Evolutionary conservation across 164 flowering plant species (phyloP), one percentile per base, ranked within the genome.

Genomic region (Protea cynaroides): DNA sequence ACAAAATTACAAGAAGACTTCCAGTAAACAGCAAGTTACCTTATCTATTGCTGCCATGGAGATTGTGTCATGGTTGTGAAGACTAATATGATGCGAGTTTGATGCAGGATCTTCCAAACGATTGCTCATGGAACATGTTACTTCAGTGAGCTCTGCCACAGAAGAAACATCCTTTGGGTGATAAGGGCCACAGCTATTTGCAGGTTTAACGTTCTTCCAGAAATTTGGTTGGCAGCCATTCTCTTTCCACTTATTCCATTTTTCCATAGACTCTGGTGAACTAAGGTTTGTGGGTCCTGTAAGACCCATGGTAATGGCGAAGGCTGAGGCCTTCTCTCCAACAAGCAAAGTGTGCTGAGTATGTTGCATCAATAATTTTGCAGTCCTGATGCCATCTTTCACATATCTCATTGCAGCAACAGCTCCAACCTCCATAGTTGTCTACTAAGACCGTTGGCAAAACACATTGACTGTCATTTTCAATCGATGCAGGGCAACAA

Each of bases 361-460:
- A 65, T 87, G 85, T 59, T 80, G 76, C 96, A 94, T 90, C 53
- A 94, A 96, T 53, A 94, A 70, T 65, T 80, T 84, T 72, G 98
- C 97, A 70, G 98, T 96, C 83, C 64, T 80, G 50, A 94, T 90
- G 22, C 92, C 98, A 69, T 94, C 90, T 76, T 81, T 85, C 62
- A 90, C 91, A 67, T 76, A 85, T 69, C 96, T 83, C 96, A 94
- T 90, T 25, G 92, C 92, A 78, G 87, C 98, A 76, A 94, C 96
- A 62, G 98, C 96, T 71, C 98, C 98, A 74, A 88, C 94, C 76
- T 93, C 98, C 95, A 90, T 90, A 49, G 98, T 90, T 46, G 78
- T 87, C 98, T 93, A 79, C 63, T 65, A 75, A 79, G 66, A 34
- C 71, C 79, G 85, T 85, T 86, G 56, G 73, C 80, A 78, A 72